Base-by-base conservation (phyloP, 306 rosid species). In the Acacia confusa region DNA sequence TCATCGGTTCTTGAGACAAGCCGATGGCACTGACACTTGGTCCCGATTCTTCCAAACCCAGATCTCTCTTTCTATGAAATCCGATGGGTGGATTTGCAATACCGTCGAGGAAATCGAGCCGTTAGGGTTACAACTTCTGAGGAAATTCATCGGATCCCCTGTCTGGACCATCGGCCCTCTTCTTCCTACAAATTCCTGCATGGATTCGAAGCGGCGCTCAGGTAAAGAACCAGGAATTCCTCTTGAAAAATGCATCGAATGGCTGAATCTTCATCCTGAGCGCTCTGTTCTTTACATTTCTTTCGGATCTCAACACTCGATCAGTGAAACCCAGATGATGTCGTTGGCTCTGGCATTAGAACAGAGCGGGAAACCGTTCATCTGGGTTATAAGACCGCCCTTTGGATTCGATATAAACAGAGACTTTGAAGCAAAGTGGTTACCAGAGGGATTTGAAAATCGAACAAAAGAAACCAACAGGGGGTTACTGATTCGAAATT, bases 281-380 rank as follows among this genome's bases (percentile, higher is more conserved):
- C 65, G 50, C 4, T 92, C 94, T 7, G 97, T 94, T 81, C 55
- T 94, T 9, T 92, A 92, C 82, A 77, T 94, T 48, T 92, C 90
- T 3, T 94, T 94, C 75, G 98, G 98, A 10, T 94, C 98, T 15
- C 98, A 94, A 86, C 88, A 92, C 87, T 88, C 97, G 0, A 88
- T 94, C 19, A 81, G 81, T 32, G 83, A 81, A 0, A 52, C 86
- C 64, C 93, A 91, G 27, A 92, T 94, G 97, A 85, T 84, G 91
- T 92, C 90, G 3, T 67, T 94, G 44, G 97, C 98, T 1, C 67
- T 40, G 1, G 98, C 94, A 0, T 83, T 92, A 79, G 98, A 94
- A 81, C 65, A 78, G 44, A 90, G 94, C 57, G 83, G 77, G 0
- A 89, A 53, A 32, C 53, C 82, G 3, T 92, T 92, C 79, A 84